Percentiles rank a stretch among this genome's conserved stretches.
These are phyloP conservation scores for Boletellus ananas DNA, from an alignment of 768 basidiomycete genomes.

Conservation along the genomic window DNA sequence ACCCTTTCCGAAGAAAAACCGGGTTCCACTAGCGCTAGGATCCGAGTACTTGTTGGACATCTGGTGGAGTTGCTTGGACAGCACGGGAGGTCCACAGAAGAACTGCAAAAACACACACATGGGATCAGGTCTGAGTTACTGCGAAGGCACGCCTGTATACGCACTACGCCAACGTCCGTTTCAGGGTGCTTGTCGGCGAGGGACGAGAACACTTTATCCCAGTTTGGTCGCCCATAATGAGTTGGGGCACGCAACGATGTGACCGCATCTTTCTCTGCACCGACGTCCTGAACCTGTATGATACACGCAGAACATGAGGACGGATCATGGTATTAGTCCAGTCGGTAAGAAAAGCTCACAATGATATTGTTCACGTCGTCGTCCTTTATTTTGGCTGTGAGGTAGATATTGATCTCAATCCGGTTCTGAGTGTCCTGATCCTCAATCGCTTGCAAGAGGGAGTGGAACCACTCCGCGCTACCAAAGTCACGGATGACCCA, in stretches of 20 bases:
- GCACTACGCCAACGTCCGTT: constrained; percentile 84
- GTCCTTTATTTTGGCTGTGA: constrained; percentile 87
- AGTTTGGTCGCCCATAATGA: constrained; percentile 89
- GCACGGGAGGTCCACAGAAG: constrained; percentile 80
- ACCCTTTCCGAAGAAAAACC: constrained; percentile 93
- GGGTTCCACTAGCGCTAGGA: constrained; percentile 63
- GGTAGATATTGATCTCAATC: constrained; percentile 93
- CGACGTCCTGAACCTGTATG: constrained; percentile 76
- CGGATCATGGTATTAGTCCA: not conserved
- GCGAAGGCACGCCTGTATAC: not conserved
- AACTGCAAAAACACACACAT: constrained; percentile 37
- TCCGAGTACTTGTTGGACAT: constrained; percentile 85
- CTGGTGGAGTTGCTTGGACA: constrained; percentile 69
- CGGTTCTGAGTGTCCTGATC: constrained; percentile 82
- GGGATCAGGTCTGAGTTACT: not conserved
- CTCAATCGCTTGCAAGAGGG: constrained; percentile 87
- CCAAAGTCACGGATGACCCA: constrained; percentile 96
- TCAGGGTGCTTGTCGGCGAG: constrained; percentile 81
- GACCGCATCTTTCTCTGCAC: constrained; percentile 89
- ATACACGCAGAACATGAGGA: not conserved
- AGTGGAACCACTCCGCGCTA: constrained; percentile 91
- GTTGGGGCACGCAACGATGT: constrained; percentile 87
- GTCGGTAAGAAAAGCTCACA: constrained; percentile 37
- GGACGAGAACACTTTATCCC: constrained; percentile 69
- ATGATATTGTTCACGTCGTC: constrained; percentile 94